Evolutionary conservation across 129 eudicot genomes (phyloP).

Genomic region (Ambrosia trifida): DNA sequence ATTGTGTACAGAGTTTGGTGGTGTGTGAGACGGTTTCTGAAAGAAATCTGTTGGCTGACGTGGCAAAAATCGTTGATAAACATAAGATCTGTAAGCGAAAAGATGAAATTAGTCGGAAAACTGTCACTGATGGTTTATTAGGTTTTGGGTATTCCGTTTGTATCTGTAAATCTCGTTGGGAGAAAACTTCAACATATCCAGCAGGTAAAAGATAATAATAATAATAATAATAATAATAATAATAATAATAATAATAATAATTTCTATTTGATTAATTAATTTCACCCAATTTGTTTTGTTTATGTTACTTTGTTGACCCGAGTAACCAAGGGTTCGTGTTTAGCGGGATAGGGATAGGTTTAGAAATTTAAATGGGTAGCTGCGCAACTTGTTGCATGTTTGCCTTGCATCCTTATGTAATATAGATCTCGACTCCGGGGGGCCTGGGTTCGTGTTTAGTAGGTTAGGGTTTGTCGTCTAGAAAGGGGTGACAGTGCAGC

Average conservation of each 20-base stretch:
- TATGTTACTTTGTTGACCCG: no score
- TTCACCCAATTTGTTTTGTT: neutral
- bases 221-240: no score
- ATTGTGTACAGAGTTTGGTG: conserved; percentile 57
- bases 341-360: no score
- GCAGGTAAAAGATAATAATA: conserved; percentile 48
- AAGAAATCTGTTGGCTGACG: conserved; percentile 67
- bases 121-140: conserved; percentile 52
- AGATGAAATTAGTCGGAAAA: conserved; percentile 46
- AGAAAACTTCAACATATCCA: conserved; percentile 53
- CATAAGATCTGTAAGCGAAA: conserved; percentile 49
- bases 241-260: no score
- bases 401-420: no score
- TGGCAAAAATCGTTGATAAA: conserved; percentile 56
- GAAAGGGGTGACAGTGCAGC: no score
- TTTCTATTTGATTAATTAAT: neutral
- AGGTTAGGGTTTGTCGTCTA: no score
- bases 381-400: no score
- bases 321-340: no score
- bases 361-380: no score
- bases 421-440: no score
- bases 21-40: conserved; percentile 53
- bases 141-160: conserved; percentile 64
- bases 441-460: no score
- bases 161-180: conserved; percentile 86